Evolutionary conservation across 1,139 yeast genomes (phyloP).

Genomic region (Hansenula anomala): DNA sequence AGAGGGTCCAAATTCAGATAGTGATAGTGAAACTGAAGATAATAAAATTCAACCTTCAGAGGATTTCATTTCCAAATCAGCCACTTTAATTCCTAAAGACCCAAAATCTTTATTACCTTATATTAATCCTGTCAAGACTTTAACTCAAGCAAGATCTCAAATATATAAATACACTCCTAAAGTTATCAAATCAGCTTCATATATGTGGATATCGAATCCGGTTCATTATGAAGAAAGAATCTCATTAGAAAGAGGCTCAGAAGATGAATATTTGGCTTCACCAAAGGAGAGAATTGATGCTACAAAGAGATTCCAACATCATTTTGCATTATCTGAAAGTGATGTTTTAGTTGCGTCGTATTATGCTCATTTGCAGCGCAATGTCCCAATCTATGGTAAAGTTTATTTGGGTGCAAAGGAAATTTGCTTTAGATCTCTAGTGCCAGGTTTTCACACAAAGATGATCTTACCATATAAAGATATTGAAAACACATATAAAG

Average conservation of each 20-base stretch:
- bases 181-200: slow-evolving; percentile 37
- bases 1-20: slow-evolving; percentile 2
- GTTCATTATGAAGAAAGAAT: slow-evolving; percentile 48
- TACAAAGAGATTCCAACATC: slow-evolving; percentile 49
- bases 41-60: neutral
- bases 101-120: slow-evolving; percentile 1
- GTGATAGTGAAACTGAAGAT: slow-evolving; percentile 1
- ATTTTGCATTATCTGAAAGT: slow-evolving; percentile 56
- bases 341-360: slow-evolving; percentile 62
- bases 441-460: slow-evolving; percentile 73
- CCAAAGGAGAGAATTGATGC: slow-evolving; percentile 41
- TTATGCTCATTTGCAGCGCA: slow-evolving; percentile 63
- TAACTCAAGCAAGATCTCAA: slow-evolving; percentile 8
- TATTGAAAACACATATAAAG: slow-evolving; percentile 62
- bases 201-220: slow-evolving; percentile 61
- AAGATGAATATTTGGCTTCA: slow-evolving; percentile 45
- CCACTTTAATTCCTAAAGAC: slow-evolving; percentile 4
- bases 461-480: slow-evolving; percentile 82
- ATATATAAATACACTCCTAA: slow-evolving; percentile 23
- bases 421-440: slow-evolving; percentile 71
- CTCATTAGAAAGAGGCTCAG: slow-evolving; percentile 28
- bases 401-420: slow-evolving; percentile 63
- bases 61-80: slow-evolving; percentile 1
- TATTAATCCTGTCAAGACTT: slow-evolving; percentile 2
- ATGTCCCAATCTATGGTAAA: slow-evolving; percentile 79